Evolutionary conservation across 108 stramenopile genomes (phyloP).

Genomic region (Discostella pseudostelligera): DNA sequence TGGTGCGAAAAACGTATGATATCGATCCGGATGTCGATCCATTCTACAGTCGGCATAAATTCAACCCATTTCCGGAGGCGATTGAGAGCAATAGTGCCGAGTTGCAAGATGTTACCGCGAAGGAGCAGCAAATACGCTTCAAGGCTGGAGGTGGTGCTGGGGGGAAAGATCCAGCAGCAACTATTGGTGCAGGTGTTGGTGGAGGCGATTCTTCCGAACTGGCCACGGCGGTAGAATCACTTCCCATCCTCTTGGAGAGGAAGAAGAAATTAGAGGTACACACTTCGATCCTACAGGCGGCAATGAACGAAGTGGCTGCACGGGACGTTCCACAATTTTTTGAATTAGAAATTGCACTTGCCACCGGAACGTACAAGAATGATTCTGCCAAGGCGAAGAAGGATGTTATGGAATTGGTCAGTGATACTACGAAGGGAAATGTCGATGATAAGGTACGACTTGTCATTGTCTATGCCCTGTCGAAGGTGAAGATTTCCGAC

Average conservation of each 20-base stretch:
- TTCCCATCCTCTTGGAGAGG: slow-evolving; percentile 91
- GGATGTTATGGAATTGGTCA: slow-evolving; percentile 74
- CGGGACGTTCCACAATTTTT: slow-evolving; percentile 96
- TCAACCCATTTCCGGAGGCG: slow-evolving; percentile 94
- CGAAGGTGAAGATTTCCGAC: slow-evolving; percentile 69
- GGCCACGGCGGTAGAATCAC: slow-evolving; percentile 89
- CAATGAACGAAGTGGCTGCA: slow-evolving; percentile 95
- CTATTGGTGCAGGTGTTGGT: slow-evolving; percentile 71
- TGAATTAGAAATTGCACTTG: slow-evolving; percentile 86
- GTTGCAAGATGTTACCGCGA: slow-evolving; percentile 86
- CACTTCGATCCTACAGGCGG: slow-evolving; percentile 94
- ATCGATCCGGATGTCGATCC: slow-evolving; percentile 91
- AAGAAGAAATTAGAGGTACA: slow-evolving; percentile 96
- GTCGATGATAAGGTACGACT: slow-evolving; percentile 95
- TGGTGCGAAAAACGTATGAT: slow-evolving; percentile 84
- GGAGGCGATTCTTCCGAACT: slow-evolving; percentile 56
- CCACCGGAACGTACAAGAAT: slow-evolving; percentile 81
- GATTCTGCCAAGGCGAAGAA: slow-evolving; percentile 72
- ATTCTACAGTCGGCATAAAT: slow-evolving; percentile 88
- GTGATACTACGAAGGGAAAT: slow-evolving; percentile 87
- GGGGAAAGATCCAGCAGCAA: slow-evolving; percentile 35
- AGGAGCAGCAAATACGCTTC: slow-evolving; percentile 78
- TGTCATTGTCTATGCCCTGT: slow-evolving; percentile 80
- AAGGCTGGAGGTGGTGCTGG: slow-evolving; percentile 57
- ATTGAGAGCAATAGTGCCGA: slow-evolving; percentile 94